Percentiles rank a stretch among this genome's conserved stretches.
Conservation (phyloP, 768 basidiomycete genomes). For the Collybiopsis luxurians region DNA sequence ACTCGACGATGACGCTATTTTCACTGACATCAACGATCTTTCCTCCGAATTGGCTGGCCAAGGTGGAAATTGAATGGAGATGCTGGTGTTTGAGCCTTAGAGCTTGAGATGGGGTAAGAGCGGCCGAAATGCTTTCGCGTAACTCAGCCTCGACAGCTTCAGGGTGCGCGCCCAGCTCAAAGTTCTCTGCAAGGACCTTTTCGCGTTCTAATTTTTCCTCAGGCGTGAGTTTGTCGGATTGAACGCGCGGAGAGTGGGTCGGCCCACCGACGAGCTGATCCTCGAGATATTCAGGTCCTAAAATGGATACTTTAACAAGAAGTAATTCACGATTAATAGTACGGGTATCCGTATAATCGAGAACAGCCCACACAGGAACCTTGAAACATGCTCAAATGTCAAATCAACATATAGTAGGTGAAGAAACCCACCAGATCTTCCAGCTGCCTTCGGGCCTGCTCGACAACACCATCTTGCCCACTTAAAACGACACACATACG, state of each 20-base stretch:
- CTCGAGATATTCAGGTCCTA: slow-evolving; percentile 95
- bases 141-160: slow-evolving; percentile 20
- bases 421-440: slow-evolving; percentile 84
- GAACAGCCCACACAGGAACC: slow-evolving; percentile 99
- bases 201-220: slow-evolving; percentile 66
- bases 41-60: slow-evolving; percentile 87
- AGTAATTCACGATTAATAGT: slow-evolving; percentile 92
- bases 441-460: slow-evolving; percentile 93
- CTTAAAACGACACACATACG: slow-evolving; percentile 97
- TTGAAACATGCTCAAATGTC: slow-evolving; percentile 26
- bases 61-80: slow-evolving; percentile 79
- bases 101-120: slow-evolving; percentile 78
- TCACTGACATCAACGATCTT: slow-evolving; percentile 94
- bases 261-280: slow-evolving; percentile 86
- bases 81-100: slow-evolving; percentile 89
- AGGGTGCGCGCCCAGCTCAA: slow-evolving; percentile 58
- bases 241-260: slow-evolving; percentile 69
- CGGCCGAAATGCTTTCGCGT: slow-evolving; percentile 23
- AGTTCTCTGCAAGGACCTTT: slow-evolving; percentile 68
- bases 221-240: slow-evolving; percentile 17
- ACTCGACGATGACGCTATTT: slow-evolving; percentile 91
- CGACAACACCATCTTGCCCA: slow-evolving; percentile 97
- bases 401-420: background rate
- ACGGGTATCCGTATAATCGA: slow-evolving; percentile 94
- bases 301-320: slow-evolving; percentile 94